These are phyloP conservation scores for Hemerocallis citrina DNA, from an alignment of 106 monocot genomes.

Conservation along the genomic window DNA sequence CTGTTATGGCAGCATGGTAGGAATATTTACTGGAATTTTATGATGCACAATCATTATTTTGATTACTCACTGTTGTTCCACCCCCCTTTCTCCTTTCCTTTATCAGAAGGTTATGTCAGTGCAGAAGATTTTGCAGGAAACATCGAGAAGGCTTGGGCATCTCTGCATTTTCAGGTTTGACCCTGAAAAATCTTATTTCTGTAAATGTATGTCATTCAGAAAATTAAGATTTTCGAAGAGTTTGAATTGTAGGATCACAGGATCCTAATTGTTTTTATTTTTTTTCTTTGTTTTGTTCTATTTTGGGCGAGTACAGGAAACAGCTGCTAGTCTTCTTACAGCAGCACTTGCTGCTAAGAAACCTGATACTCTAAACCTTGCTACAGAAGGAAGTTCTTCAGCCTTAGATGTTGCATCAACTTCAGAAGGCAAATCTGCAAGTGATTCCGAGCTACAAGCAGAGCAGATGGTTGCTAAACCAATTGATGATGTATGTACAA, in stretches of 20 bases:
- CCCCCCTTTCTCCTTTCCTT: not conserved
- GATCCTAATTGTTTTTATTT: not conserved
- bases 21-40: not conserved
- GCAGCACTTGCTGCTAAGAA: conserved; percentile 64
- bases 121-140: conserved; percentile 42
- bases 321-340: conserved; percentile 48
- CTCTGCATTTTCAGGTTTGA: conserved; percentile 68
- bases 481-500: conserved; percentile 8
- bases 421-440: conserved; percentile 26
- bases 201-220: not conserved
- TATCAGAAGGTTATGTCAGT: conserved; percentile 63
- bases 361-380: conserved; percentile 19
- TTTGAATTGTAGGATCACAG: not conserved
- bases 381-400: conserved; percentile 24
- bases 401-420: conserved; percentile 21
- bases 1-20: conserved; percentile 81
- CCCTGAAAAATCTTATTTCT: not conserved
- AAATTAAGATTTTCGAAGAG: not conserved
- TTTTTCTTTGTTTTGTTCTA: not conserved
- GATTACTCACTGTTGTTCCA: not conserved
- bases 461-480: conserved; percentile 8
- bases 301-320: conserved; percentile 34
- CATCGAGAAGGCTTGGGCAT: conserved; percentile 73
- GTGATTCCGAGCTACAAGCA: conserved; percentile 7
- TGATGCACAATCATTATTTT: not conserved